Evolutionary conservation across 345 rosid genomes (phyloP).

Genomic region (Brassica carinata): DNA sequence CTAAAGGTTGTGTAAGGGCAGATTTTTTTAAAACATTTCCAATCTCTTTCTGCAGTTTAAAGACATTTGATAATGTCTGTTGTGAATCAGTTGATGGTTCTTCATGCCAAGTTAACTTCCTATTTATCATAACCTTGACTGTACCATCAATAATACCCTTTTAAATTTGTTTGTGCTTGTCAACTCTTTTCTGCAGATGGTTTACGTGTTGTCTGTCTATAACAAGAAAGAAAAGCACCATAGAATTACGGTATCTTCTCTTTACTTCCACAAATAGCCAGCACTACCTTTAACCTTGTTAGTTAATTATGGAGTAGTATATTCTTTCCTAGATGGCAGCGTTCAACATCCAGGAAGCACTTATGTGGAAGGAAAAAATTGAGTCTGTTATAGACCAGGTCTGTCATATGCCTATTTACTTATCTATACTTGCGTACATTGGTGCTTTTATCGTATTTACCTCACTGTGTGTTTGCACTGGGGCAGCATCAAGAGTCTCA

Average conservation of each 20-base stretch:
- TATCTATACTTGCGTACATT: neutral
- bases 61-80: neutral
- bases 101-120: neutral
- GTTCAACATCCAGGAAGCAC: slow-evolving; percentile 94
- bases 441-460: slow-evolving; percentile 20
- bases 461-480: slow-evolving; percentile 32
- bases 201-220: slow-evolving; percentile 86
- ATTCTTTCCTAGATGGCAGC: slow-evolving; percentile 88
- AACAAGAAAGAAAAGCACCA: slow-evolving; percentile 93
- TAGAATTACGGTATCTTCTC: slow-evolving; percentile 70
- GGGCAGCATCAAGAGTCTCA: slow-evolving; percentile 93
- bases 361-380: slow-evolving; percentile 91
- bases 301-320: slow-evolving; percentile 18
- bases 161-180: neutral
- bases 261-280: neutral
- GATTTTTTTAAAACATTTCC: neutral
- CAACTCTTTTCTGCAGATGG: slow-evolving; percentile 69
- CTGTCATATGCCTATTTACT: slow-evolving; percentile 19
- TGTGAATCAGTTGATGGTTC: slow-evolving; percentile 21
- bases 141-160: neutral
- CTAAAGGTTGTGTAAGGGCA: slow-evolving; percentile 6
- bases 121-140: neutral
- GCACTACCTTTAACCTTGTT: neutral
- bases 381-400: slow-evolving; percentile 98
- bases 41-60: neutral